Evolutionary conservation across 1,284 basidiomycete genomes (phyloP).

Genomic region (Moesziomyces antarcticus): DNA sequence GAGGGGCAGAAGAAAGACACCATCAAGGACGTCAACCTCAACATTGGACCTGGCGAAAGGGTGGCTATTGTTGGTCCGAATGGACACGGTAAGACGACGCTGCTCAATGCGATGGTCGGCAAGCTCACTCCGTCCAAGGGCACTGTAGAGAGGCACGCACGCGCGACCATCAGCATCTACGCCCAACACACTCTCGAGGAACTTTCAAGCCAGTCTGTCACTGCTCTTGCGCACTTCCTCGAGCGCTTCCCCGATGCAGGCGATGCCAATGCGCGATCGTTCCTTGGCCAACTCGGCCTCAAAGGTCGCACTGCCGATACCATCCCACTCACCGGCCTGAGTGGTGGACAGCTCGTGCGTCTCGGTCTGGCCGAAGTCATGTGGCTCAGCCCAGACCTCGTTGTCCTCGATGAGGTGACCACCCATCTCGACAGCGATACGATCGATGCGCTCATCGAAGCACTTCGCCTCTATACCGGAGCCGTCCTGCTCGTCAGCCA

Average conservation of each 20-base stretch:
- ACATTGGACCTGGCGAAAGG: constrained; percentile 73
- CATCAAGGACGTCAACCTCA: constrained; percentile 73
- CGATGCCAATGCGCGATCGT: constrained; percentile 59
- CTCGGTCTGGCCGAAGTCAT: constrained; percentile 53
- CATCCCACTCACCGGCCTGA: constrained; percentile 35
- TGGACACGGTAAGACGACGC: constrained; percentile 58
- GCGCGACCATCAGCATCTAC: constrained; percentile 73
- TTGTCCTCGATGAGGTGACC: constrained; percentile 58
- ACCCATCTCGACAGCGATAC: constrained; percentile 77
- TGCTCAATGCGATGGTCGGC: constrained; percentile 72
- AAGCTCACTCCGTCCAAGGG: constrained; percentile 72
- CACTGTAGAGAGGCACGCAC: constrained; percentile 73
- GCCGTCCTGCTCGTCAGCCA: constrained; percentile 77
- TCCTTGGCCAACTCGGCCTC: constrained; percentile 70
- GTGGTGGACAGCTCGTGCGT: constrained; percentile 73
- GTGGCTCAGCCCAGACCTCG: constrained; percentile 52
- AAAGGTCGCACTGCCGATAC: constrained; percentile 54
- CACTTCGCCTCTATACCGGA: constrained; percentile 73
- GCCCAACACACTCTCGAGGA: constrained; percentile 69
- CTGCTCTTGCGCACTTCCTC: constrained; percentile 70
- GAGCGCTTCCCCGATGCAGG: constrained; percentile 20
- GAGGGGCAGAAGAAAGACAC: constrained; percentile 66
- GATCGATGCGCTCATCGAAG: constrained; percentile 74
- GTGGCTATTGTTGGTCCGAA: constrained; percentile 74
- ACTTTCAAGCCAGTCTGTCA: constrained; percentile 23